Evolutionary conservation across 2,329 filamentous ascomycete species (phyloP), one percentile per base, ranked within the genome.

Genomic region (Pseudogymnoascus sp.): DNA sequence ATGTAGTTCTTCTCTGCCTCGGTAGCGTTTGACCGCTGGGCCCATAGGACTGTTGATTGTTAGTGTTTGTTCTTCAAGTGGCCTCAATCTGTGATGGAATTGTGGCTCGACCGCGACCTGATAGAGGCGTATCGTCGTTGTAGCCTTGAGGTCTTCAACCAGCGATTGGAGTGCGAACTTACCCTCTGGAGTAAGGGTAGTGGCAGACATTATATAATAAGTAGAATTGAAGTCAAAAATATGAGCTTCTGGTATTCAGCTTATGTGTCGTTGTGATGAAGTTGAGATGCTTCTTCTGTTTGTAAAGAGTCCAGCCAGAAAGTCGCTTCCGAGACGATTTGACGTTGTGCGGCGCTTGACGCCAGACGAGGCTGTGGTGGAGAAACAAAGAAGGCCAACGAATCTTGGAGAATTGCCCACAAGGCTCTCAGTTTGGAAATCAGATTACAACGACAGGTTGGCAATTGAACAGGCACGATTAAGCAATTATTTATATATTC

Each of bases 1-100:
- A 99, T 80, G 80, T 91, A 90, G 84, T 99, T 99, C 82, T 92
- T 95, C 75, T 87, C 83, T 62, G 89, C 75, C 62, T 97, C 92
- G 69, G 81, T 81, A 70, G 77, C 80, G 73, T 88, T 94, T 55
- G 93, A 97, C 82, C 94, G 92, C 82, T 99, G 94, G 68, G 94
- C 93, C 94, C 94, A 99, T 78, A 92, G 89, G 71, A 99, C 94
- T 97, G 72, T 63, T 42, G 4, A 39, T 8, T 51, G 44, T 51
- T 55, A 38, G 35, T 25, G 10, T 10, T 17, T 12, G 60, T n/a
- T 51, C 27, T 25, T 21, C 7, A 33, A 12, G 42, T 51, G 27
- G 17, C 25, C 17, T 38, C 44, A 55, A 63, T 61, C 21, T 59
- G 48, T 17, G 48, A 31, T 36, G 21, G 21, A 13, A 31, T 42